Evolutionary conservation across 2,329 filamentous ascomycete species (phyloP).

Genomic region (Penicillium verrucosum): DNA sequence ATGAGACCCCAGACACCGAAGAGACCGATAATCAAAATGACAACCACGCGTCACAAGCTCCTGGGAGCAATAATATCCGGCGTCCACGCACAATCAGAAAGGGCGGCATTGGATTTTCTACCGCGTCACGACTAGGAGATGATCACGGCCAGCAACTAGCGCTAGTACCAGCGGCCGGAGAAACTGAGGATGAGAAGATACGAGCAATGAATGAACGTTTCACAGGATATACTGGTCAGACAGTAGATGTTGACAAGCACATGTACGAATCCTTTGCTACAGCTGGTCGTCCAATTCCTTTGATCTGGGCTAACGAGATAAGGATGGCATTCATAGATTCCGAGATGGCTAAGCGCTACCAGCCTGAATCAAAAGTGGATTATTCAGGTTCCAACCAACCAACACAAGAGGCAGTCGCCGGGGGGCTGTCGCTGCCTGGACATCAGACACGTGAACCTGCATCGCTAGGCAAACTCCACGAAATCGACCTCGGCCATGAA

Average conservation of each 20-base stretch:
- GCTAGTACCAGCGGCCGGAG: slow-evolving; percentile 25
- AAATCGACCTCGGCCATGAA: slow-evolving; percentile 54
- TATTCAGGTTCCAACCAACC: slow-evolving; percentile 4
- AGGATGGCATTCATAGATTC: slow-evolving; percentile 67
- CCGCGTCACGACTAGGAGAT: slow-evolving; percentile 26
- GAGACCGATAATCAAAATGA: slow-evolving; percentile 17
- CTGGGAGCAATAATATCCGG: slow-evolving; percentile 19
- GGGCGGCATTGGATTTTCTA: slow-evolving; percentile 48
- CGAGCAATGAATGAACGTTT: slow-evolving; percentile 52
- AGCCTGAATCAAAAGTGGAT: slow-evolving; percentile 22
- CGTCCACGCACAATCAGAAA: slow-evolving; percentile 38
- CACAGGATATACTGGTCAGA: slow-evolving; percentile 57
- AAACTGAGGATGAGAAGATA: slow-evolving; percentile 35
- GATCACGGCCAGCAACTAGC: slow-evolving; percentile 26
- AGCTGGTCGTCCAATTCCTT: slow-evolving; percentile 1
- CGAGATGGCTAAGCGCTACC: slow-evolving; percentile 57
- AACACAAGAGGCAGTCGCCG: slow-evolving; percentile 9
- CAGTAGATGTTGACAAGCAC: slow-evolving; percentile 58
- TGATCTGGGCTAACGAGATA: slow-evolving; percentile 55
- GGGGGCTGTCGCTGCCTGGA: slow-evolving; percentile 19
- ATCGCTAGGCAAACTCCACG: slow-evolving; percentile 54
- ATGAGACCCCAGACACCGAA: slow-evolving; percentile 13
- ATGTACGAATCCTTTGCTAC: slow-evolving; percentile 52
- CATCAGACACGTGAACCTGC: slow-evolving; percentile 47
- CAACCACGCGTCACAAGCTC: slow-evolving; percentile 9